These are phyloP conservation scores for Coemansia sp. DNA, from an alignment of 192 early-diverging fungal genomes.

Conservation along the genomic window DNA sequence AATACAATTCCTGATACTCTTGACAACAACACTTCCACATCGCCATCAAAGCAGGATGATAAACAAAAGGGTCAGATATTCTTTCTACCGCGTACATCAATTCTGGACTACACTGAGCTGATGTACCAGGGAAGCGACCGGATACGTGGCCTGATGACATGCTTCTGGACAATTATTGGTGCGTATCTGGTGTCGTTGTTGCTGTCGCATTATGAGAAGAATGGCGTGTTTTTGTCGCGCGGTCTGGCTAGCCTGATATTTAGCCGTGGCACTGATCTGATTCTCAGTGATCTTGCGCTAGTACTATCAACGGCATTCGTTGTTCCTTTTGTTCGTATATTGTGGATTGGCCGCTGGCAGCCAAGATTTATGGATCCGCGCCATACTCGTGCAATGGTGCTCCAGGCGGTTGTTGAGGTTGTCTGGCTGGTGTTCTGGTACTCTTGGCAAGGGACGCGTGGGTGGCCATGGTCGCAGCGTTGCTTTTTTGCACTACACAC, in stretches of 20 bases:
- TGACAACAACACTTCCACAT: neutral
- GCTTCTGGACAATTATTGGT: conserved; percentile 53
- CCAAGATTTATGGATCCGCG: conserved; percentile 25
- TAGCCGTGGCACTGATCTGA: conserved; percentile 60
- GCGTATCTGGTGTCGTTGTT: conserved; percentile 46
- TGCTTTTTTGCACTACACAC: conserved; percentile 85
- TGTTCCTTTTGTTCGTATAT: conserved; percentile 53
- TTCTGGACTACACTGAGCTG: conserved; percentile 55
- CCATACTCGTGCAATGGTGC: conserved; percentile 8
- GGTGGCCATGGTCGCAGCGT: conserved; percentile 90
- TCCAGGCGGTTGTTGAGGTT: conserved; percentile 64
- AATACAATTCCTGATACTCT: neutral
- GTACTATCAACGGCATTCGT: conserved; percentile 64
- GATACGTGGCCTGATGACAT: conserved; percentile 48
- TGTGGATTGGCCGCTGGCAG: conserved; percentile 37
- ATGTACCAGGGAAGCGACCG: conserved; percentile 54
- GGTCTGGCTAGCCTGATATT: conserved; percentile 33
- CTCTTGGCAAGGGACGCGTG: conserved; percentile 59
- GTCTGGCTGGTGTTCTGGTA: conserved; percentile 60
- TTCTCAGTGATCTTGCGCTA: conserved; percentile 71
- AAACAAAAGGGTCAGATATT: conserved; percentile 11
- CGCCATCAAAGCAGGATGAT: neutral
- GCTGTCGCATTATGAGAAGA: conserved; percentile 40
- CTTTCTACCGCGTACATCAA: conserved; percentile 43
- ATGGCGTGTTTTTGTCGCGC: conserved; percentile 36